Conservation (phyloP, 2,329 filamentous ascomycete species). For the Plectosphaerella cucumerina region DNA sequence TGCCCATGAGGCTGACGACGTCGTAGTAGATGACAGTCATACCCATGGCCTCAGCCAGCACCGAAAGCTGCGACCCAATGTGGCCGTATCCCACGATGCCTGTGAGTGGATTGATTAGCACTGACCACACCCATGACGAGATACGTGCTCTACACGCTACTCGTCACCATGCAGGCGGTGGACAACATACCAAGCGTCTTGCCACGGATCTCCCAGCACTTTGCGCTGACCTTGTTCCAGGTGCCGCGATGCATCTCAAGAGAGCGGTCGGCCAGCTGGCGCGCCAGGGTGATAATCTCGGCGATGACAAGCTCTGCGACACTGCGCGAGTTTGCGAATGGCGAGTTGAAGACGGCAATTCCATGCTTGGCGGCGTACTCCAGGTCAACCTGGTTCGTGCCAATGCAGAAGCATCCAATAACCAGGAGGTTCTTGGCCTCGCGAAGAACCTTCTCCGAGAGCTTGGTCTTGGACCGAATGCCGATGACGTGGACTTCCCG, state of each 20-base stretch:
- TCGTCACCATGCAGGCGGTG: background rate
- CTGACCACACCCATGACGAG: background rate
- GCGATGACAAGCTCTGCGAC: slow-evolving; percentile 94
- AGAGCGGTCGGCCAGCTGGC: slow-evolving; percentile 89
- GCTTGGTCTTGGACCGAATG: slow-evolving; percentile 95
- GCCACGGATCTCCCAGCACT: slow-evolving; percentile 97
- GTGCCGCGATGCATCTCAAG: slow-evolving; percentile 90
- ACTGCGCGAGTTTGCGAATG: slow-evolving; percentile 95
- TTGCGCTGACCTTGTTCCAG: slow-evolving; percentile 97
- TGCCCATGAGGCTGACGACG: slow-evolving; percentile 86
- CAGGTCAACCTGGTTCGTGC: slow-evolving; percentile 91
- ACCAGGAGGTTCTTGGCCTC: slow-evolving; percentile 94
- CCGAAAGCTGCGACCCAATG: slow-evolving; percentile 92
- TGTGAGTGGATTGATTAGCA: slow-evolving; percentile 19
- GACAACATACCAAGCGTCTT: slow-evolving; percentile 77
- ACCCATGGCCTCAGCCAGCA: slow-evolving; percentile 94
- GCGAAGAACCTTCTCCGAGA: slow-evolving; percentile 77
- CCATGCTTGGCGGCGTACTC: slow-evolving; percentile 77
- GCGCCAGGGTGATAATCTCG: slow-evolving; percentile 87
- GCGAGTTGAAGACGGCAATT: slow-evolving; percentile 98
- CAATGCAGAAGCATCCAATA: slow-evolving; percentile 97
- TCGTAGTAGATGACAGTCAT: slow-evolving; percentile 99
- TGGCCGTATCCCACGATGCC: slow-evolving; percentile 96
- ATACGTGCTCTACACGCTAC: too few relatives aligned
- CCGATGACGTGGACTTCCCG: slow-evolving; percentile 94